Percentiles rank a stretch among this genome's conserved stretches.
These are phyloP conservation scores for Flaveria linearis DNA, from an alignment of 129 eudicot genomes.

Conservation along the genomic window DNA sequence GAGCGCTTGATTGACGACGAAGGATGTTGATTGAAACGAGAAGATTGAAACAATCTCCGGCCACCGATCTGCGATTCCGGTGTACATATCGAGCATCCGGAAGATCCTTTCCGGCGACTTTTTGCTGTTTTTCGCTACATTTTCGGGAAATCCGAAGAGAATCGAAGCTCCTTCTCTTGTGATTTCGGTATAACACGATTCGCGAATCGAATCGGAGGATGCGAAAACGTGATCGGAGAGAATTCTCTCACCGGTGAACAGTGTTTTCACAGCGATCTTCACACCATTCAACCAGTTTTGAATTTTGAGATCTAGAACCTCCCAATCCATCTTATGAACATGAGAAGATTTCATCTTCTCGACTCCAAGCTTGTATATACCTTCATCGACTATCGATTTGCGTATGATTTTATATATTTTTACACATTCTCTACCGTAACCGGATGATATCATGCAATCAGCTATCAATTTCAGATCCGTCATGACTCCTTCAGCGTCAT, in stretches of 20 bases:
- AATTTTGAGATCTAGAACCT: conserved; percentile 50
- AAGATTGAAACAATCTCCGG: conserved; percentile 62
- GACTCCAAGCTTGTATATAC: conserved; percentile 57
- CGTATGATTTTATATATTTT: conserved; percentile 57
- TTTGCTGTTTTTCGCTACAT: conserved; percentile 52
- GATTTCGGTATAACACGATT: conserved; percentile 59
- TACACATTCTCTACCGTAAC: conserved; percentile 68
- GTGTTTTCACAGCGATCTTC: conserved; percentile 44
- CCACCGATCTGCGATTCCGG: conserved; percentile 50
- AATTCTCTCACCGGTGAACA: conserved; percentile 66
- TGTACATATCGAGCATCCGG: conserved; percentile 69
- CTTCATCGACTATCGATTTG: conserved; percentile 77
- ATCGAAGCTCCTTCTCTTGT: conserved; percentile 60
- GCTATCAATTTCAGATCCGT: conserved; percentile 60
- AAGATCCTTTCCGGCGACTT: conserved; percentile 62
- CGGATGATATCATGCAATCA: conserved; percentile 78
- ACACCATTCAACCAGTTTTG: conserved; percentile 53
- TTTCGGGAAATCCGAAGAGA: conserved; percentile 66
- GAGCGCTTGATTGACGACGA: conserved; percentile 47
- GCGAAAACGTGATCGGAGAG: conserved; percentile 72
- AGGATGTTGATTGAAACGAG: conserved; percentile 44
- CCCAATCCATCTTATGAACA: conserved; percentile 58
- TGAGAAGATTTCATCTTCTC: conserved; percentile 43
- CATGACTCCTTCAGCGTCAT: conserved; percentile 50
- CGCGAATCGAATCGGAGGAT: conserved; percentile 46